These are phyloP conservation scores for Scenedesmus sp. DNA, from an alignment of 163 green algal species.

Conservation along the genomic window DNA sequence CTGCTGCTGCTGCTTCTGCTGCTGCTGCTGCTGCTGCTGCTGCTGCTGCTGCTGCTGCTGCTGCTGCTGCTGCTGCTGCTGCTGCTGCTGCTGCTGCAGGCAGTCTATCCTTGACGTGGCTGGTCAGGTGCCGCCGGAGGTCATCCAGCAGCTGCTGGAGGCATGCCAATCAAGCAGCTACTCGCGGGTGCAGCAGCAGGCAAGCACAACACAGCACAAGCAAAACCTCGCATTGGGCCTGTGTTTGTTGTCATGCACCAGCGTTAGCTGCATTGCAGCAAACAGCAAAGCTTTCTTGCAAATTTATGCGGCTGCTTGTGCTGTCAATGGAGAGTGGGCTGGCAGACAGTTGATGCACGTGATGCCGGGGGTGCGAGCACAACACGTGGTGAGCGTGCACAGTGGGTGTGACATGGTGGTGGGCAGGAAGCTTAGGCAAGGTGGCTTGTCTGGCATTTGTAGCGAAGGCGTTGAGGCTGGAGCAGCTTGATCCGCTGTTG, in stretches of 20 bases:
- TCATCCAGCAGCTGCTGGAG: slow-evolving; percentile 70
- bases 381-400: too few species aligned
- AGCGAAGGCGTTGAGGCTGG: too few species aligned
- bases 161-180: slow-evolving; percentile 70
- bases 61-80: slow-evolving; percentile 54
- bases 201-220: background rate
- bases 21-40: background rate
- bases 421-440: background rate
- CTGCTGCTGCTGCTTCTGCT: too few species aligned
- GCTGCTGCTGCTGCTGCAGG: slow-evolving; percentile 40
- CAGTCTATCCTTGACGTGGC: slow-evolving; percentile 85
- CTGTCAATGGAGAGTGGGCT: too few species aligned
- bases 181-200: slow-evolving; percentile 64
- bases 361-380: too few species aligned
- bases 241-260: too few species aligned
- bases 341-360: too few species aligned
- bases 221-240: background rate
- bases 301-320: too few species aligned
- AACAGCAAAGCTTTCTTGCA: too few species aligned
- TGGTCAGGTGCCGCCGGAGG: slow-evolving; percentile 80
- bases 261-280: too few species aligned
- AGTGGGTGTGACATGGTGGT: background rate
- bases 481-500: too few species aligned
- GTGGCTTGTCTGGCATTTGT: too few species aligned
- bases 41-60: background rate